These are phyloP conservation scores for Calonectria fujianensis DNA, from an alignment of 2,329 filamentous ascomycete genomes.

Conservation along the genomic window DNA sequence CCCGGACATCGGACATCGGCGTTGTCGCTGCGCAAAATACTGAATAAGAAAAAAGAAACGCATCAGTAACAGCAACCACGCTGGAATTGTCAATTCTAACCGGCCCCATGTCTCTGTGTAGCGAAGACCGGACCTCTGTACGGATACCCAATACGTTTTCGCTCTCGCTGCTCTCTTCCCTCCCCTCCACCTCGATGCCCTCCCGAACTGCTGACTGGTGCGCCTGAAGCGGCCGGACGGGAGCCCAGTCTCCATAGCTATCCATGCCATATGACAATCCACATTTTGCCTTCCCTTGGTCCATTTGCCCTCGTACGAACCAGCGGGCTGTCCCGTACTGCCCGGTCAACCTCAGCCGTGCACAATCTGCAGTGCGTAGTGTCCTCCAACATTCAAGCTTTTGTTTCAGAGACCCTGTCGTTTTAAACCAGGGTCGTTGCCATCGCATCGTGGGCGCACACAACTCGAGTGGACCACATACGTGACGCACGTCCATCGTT, in stretches of 20 bases:
- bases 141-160: conserved; percentile 8
- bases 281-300: conserved; percentile 49
- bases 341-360: conserved; percentile 17
- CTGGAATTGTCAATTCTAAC: conserved; percentile 36
- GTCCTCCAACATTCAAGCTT: not conserved
- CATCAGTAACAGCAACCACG: not conserved
- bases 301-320: conserved; percentile 39
- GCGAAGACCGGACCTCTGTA: conserved; percentile 9
- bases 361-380: not conserved
- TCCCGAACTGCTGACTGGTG: conserved; percentile 49
- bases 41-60: conserved; percentile 32
- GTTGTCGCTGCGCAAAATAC: conserved; percentile 32
- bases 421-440: conserved; percentile 17
- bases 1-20: conserved; percentile 54
- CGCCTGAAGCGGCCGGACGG: conserved; percentile 51
- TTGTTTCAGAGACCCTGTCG: conserved; percentile 15
- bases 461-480: conserved; percentile 8
- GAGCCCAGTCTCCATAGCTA: conserved; percentile 22
- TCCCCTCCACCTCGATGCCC: not conserved
- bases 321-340: conserved; percentile 16
- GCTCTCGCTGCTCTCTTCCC: not conserved
- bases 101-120: conserved; percentile 10
- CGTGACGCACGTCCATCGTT: conserved; percentile 1
- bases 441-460: conserved; percentile 10
- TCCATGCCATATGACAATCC: conserved; percentile 29